Evolutionary conservation across 2,329 filamentous ascomycete species (phyloP).

Genomic region (Ceratocystis cacaofunesta): DNA sequence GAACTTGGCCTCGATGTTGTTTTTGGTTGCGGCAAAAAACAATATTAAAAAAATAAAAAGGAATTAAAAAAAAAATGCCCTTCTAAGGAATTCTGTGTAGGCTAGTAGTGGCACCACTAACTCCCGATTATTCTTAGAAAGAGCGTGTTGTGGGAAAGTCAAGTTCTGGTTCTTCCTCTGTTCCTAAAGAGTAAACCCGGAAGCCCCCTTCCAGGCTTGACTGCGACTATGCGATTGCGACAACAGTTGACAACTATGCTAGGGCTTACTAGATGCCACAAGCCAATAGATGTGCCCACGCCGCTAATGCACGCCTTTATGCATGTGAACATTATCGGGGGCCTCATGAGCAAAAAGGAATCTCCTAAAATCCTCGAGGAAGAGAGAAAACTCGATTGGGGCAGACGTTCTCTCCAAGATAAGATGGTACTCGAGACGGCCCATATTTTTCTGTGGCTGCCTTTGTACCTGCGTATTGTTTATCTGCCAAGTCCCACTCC

Average conservation of each 20-base stretch:
- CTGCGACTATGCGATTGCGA: background rate
- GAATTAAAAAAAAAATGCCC: no score
- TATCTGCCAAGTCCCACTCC: background rate
- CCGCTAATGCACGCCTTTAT: constrained; percentile 3
- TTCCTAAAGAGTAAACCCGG: background rate
- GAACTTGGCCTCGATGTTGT: background rate
- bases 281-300: background rate
- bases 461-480: background rate
- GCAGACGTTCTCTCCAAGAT: background rate
- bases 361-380: background rate
- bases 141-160: background rate
- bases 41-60: no score
- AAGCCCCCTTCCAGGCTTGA: background rate
- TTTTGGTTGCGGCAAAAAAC: background rate
- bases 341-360: background rate
- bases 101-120: background rate
- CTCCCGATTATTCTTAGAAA: constrained; percentile 4
- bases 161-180: background rate
- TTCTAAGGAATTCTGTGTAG: background rate
- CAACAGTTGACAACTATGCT: background rate
- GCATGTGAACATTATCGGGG: background rate
- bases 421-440: background rate
- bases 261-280: background rate
- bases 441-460: background rate
- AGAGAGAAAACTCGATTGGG: background rate